Evolutionary conservation across 208 protist genomes (phyloP).

Genomic region (Trypanosoma brucei): DNA sequence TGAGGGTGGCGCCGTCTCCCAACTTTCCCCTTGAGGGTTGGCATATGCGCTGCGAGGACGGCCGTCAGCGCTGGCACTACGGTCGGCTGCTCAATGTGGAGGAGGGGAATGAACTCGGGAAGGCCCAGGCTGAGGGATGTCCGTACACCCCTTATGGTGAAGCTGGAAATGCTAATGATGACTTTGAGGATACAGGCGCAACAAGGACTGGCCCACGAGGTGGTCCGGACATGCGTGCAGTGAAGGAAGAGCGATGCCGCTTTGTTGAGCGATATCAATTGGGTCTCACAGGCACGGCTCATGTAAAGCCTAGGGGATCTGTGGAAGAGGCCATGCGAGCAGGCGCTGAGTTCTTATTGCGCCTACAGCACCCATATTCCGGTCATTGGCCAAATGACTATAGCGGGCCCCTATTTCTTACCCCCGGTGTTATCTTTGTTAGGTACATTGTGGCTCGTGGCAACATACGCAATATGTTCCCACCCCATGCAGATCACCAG

Average conservation of each 20-base stretch:
- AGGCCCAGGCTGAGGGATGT: conserved; percentile 48
- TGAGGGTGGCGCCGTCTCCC: conserved; percentile 25
- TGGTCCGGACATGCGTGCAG: conserved; percentile 27
- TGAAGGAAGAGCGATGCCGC: conserved; percentile 34
- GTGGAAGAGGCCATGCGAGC: conserved; percentile 49
- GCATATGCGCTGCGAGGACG: conserved; percentile 85
- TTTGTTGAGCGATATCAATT: conserved; percentile 76
- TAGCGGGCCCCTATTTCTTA: conserved; percentile 94
- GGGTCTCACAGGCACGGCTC: conserved; percentile 24
- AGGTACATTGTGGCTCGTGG: conserved; percentile 85
- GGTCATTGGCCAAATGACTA: conserved; percentile 98
- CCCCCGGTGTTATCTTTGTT: conserved; percentile 89
- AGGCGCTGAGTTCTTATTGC: conserved; percentile 63
- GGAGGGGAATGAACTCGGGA: conserved; percentile 51
- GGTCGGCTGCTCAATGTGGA: conserved; percentile 44
- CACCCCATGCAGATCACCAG: conserved; percentile 29
- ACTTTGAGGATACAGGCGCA: conserved; percentile 22
- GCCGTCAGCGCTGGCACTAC: conserved; percentile 85
- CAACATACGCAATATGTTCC: conserved; percentile 66
- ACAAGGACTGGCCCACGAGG: neutral
- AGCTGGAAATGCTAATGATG: conserved; percentile 11
- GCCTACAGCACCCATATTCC: conserved; percentile 87
- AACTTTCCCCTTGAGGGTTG: conserved; percentile 61
- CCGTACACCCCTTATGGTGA: conserved; percentile 10
- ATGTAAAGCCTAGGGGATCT: conserved; percentile 8